Evolutionary conservation across 2,329 filamentous ascomycete genomes (phyloP).

Genomic region (Claviceps sp.): DNA sequence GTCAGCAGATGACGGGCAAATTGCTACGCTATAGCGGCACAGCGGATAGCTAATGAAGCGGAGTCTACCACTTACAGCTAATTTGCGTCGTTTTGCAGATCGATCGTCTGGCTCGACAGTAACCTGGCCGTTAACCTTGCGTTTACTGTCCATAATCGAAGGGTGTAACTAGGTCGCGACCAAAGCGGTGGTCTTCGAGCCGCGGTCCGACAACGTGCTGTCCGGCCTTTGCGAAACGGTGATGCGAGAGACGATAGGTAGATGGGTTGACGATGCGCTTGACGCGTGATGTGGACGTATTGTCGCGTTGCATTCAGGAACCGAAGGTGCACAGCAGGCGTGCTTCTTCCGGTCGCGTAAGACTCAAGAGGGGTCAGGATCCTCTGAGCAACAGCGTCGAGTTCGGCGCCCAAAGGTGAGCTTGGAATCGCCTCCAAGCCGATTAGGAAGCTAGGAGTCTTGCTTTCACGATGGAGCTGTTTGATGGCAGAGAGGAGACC

Average conservation of each 20-base stretch:
- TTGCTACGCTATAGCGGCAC: background rate
- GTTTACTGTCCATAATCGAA: slow-evolving; percentile 40
- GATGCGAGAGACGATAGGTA: background rate
- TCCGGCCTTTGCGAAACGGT: background rate
- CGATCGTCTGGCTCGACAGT: slow-evolving; percentile 36
- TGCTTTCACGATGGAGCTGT: background rate
- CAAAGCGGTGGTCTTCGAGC: background rate
- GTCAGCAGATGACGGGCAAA: background rate
- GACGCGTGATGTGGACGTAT: slow-evolving; percentile 11
- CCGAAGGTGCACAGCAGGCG: slow-evolving; percentile 2
- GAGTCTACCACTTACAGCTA: slow-evolving; percentile 26
- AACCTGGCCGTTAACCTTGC: slow-evolving; percentile 37
- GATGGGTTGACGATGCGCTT: slow-evolving; percentile 4
- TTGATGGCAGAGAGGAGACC: slow-evolving; percentile 2
- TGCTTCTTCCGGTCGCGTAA: background rate
- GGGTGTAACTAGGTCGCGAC: slow-evolving; percentile 11
- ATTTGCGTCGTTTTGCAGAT: slow-evolving; percentile 41
- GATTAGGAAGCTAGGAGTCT: background rate
- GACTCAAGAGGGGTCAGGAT: background rate
- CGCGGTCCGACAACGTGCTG: background rate
- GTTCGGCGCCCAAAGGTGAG: background rate
- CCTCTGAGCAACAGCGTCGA: background rate
- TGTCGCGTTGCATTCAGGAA: slow-evolving; percentile 8
- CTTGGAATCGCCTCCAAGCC: background rate
- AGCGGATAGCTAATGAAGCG: background rate